These are phyloP conservation scores for Ascochyta pisi DNA, from an alignment of 2,329 filamentous ascomycete species.

Conservation along the genomic window DNA sequence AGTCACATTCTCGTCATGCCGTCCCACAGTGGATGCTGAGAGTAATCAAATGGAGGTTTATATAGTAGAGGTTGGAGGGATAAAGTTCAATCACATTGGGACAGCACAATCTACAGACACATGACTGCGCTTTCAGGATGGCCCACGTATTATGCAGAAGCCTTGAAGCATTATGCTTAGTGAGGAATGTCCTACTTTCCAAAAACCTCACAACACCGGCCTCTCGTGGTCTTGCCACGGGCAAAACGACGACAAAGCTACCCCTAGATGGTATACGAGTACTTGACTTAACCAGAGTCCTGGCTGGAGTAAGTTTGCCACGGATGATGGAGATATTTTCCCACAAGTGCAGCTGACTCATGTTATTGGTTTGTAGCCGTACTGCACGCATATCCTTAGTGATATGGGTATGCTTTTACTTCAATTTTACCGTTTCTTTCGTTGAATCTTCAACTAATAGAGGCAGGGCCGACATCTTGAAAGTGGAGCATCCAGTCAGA, in stretches of 20 bases:
- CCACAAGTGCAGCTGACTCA: constrained; percentile 22
- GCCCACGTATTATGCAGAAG: too few species aligned
- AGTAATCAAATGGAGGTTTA: too few species aligned
- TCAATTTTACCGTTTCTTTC: background rate
- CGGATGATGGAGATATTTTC: background rate
- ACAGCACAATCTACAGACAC: too few species aligned
- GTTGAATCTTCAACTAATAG: constrained; percentile 6
- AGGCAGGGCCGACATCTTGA: constrained; percentile 88
- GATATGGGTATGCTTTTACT: constrained; percentile 76
- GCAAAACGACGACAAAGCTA: constrained; percentile 48
- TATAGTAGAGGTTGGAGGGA: too few species aligned
- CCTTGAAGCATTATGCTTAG: too few species aligned
- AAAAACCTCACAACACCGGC: background rate
- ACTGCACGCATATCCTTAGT: constrained; percentile 94
- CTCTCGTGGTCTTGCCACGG: background rate
- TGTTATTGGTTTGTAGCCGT: constrained; percentile 68
- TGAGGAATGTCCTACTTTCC: too few species aligned
- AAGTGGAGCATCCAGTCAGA: constrained; percentile 88
- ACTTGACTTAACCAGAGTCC: constrained; percentile 93
- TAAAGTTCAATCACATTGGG: too few species aligned
- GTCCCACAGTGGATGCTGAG: background rate
- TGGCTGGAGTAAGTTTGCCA: constrained; percentile 77
- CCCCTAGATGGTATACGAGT: constrained; percentile 87
- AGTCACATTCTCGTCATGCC: background rate
- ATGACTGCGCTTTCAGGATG: too few species aligned